Evolutionary conservation across 371 early-diverging fungal species (phyloP).

Genomic region (Circinella minor): DNA sequence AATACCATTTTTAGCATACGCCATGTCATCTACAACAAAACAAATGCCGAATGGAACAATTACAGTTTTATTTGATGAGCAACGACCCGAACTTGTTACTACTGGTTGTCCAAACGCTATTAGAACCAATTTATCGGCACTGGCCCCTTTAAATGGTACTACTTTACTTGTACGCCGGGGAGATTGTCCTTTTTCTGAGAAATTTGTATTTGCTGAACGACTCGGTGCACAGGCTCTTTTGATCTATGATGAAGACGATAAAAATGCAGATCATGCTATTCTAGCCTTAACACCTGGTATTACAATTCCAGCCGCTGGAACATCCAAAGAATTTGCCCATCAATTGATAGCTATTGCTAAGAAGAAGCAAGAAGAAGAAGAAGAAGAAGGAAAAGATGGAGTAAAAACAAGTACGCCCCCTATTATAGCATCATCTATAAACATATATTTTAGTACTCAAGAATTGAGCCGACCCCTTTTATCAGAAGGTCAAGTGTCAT

Average conservation of each 20-base stretch:
- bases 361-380: too few relatives aligned
- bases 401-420: too few relatives aligned
- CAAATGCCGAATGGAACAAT: constrained; percentile 34
- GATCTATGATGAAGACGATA: constrained; percentile 41
- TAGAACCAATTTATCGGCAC: background rate
- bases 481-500: constrained; percentile 48
- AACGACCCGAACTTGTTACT: background rate
- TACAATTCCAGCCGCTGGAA: constrained; percentile 47
- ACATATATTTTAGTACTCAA: constrained; percentile 13
- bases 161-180: constrained; percentile 59
- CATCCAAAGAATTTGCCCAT: constrained; percentile 30
- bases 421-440: background rate
- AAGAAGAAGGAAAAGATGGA: too few relatives aligned
- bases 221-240: constrained; percentile 59
- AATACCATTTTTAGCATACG: constrained; percentile 26
- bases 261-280: constrained; percentile 11
- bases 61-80: constrained; percentile 14
- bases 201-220: constrained; percentile 37
- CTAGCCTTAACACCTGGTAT: constrained; percentile 14
- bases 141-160: constrained; percentile 25
- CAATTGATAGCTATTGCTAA: constrained; percentile 11
- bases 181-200: constrained; percentile 52
- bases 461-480: constrained; percentile 5
- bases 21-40: constrained; percentile 27
- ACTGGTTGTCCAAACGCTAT: constrained; percentile 9